Percentiles rank a stretch among this genome's conserved stretches.
Conservation (phyloP, 2,329 filamentous ascomycete species). For the Fusarium coffeatum region DNA sequence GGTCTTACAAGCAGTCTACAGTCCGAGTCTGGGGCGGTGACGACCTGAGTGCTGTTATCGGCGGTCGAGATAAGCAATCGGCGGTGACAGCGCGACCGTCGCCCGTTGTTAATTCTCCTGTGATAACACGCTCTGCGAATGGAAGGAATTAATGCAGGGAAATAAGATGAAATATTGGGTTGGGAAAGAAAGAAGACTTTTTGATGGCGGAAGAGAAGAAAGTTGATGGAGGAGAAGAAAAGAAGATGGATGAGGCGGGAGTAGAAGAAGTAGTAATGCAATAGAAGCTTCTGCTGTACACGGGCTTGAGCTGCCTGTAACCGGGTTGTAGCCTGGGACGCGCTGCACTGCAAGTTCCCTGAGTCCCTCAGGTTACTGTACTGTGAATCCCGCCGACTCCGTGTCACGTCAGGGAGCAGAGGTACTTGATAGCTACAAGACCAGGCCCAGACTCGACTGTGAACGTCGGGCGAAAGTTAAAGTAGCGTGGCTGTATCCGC, state of each 20-base stretch:
- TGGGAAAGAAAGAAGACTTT: not conserved
- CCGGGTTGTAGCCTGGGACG: not conserved
- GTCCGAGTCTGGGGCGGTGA: constrained; percentile 43
- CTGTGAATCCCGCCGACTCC: constrained; percentile 12
- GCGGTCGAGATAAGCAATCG: constrained; percentile 44
- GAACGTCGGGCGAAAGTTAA: not conserved
- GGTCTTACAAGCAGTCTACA: constrained; percentile 36
- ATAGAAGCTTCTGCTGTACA: constrained; percentile 28
- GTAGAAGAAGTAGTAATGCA: constrained; percentile 38
- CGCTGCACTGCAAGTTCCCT: constrained; percentile 22
- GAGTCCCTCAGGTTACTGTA: constrained; percentile 4
- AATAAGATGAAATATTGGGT: constrained; percentile 1
- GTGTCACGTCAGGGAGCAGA: constrained; percentile 7
- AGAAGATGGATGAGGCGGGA: constrained; percentile 30
- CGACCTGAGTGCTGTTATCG: constrained; percentile 41
- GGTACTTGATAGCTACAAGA: constrained; percentile 19
- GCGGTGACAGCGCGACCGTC: constrained; percentile 43
- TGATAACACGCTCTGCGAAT: not conserved
- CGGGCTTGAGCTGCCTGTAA: constrained; percentile 29
- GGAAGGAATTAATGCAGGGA: constrained; percentile 2
- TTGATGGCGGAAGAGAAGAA: constrained; percentile 21
- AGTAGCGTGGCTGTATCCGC: constrained; percentile 20
- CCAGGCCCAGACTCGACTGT: not conserved
- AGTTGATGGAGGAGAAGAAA: constrained; percentile 32
- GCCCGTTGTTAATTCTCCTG: constrained; percentile 29